Conservation (phyloP, 176 grass and related monocot species). For the Zoysia japonica region DNA sequence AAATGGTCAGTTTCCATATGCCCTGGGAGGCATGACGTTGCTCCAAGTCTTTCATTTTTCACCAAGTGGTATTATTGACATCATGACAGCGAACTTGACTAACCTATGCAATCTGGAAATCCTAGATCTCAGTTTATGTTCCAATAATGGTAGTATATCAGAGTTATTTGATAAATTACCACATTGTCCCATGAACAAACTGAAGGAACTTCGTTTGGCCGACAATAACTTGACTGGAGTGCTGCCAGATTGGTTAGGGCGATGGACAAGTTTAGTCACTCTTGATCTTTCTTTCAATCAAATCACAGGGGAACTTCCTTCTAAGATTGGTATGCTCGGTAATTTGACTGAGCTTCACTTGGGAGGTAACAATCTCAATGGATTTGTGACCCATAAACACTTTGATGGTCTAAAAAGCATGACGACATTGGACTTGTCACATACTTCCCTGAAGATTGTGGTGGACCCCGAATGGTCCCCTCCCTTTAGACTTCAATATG, state of each 20-base stretch:
- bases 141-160: background rate
- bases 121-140: background rate
- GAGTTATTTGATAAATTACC: conserved; percentile 5
- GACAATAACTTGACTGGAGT: conserved; percentile 7
- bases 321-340: background rate
- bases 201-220: background rate
- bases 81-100: background rate
- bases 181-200: background rate
- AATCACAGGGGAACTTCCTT: background rate
- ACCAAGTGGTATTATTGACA: too few relatives aligned
- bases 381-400: conserved; percentile 17
- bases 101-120: conserved; percentile 30
- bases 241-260: conserved; percentile 5
- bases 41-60: background rate
- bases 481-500: conserved; percentile 1
- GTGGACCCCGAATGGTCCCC: conserved; percentile 26
- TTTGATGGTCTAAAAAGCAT: background rate
- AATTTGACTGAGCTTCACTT: background rate
- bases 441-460: conserved; percentile 1
- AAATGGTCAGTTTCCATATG: background rate
- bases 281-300: too few relatives aligned
- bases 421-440: background rate
- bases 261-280: background rate
- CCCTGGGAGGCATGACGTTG: background rate
- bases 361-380: background rate